A percentile compares a stretch with the other conserved stretches of the same genome.
These are phyloP conservation scores for Pezicula radicicola DNA, from an alignment of 2,329 filamentous ascomycete genomes.

Conservation along the genomic window DNA sequence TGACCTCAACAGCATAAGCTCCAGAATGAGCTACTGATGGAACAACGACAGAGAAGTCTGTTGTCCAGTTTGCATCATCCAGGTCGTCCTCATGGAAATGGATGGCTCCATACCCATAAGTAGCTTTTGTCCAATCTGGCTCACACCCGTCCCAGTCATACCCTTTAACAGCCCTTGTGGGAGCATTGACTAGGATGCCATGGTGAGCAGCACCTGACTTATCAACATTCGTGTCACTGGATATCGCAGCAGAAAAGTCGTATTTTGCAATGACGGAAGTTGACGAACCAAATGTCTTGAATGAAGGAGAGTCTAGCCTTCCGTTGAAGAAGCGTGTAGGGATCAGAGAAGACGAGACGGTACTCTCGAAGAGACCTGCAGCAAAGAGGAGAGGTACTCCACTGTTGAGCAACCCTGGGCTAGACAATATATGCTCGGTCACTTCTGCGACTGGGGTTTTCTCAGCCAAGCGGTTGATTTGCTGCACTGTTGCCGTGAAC, in stretches of 20 bases:
- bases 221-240: slow-evolving; percentile 23
- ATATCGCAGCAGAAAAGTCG: slow-evolving; percentile 21
- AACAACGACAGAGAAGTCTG: slow-evolving; percentile 27
- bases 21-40: slow-evolving; percentile 19
- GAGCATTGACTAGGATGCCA: slow-evolving; percentile 30
- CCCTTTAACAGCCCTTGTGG: slow-evolving; percentile 30
- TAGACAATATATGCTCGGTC: not conserved
- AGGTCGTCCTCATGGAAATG: slow-evolving; percentile 37
- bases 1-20: slow-evolving; percentile 28
- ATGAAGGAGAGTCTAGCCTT: slow-evolving; percentile 14
- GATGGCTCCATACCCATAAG: slow-evolving; percentile 33
- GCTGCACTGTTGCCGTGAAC: not conserved
- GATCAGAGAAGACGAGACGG: not conserved
- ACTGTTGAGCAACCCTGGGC: no score
- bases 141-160: slow-evolving; percentile 31
- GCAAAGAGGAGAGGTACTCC: no score
- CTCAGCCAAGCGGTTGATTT: not conserved
- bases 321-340: slow-evolving; percentile 16
- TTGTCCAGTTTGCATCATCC: slow-evolving; percentile 33
- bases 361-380: no score
- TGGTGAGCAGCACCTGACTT: slow-evolving; percentile 21
- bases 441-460: not conserved
- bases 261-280: slow-evolving; percentile 8
- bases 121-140: slow-evolving; percentile 29
- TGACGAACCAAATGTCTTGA: slow-evolving; percentile 6